Percentiles rank a stretch among this genome's conserved stretches.
Evolutionary conservation across 2,329 filamentous ascomycete genomes (phyloP).

Genomic region (Colletotrichum sp.): DNA sequence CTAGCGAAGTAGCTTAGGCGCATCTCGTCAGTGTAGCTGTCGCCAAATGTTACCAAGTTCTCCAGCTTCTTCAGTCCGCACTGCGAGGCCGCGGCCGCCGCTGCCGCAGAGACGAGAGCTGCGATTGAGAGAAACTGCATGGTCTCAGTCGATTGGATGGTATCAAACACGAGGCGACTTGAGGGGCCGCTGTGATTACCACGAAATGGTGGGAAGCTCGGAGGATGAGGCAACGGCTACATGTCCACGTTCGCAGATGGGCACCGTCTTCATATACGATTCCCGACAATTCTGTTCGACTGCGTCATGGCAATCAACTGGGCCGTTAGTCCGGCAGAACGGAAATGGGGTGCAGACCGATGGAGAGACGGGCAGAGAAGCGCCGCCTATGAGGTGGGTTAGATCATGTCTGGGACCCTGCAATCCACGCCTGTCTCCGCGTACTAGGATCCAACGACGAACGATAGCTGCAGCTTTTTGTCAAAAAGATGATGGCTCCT

Average conservation of each 20-base stretch:
- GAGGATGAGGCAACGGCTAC: background rate
- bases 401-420: background rate
- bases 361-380: background rate
- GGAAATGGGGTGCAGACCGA: background rate
- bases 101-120: conserved; percentile 7
- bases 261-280: background rate
- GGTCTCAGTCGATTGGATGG: background rate
- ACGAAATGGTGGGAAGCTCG: background rate
- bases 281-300: background rate
- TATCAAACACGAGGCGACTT: background rate
- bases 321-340: background rate
- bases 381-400: background rate
- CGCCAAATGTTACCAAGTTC: conserved; percentile 73
- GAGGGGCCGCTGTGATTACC: background rate
- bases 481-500: background rate
- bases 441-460: background rate
- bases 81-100: conserved; percentile 16
- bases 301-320: background rate
- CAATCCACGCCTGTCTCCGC: background rate
- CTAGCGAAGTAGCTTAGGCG: conserved; percentile 67
- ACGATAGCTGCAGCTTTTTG: background rate
- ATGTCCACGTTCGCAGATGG: background rate
- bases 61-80: conserved; percentile 53
- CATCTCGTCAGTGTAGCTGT: conserved; percentile 79
- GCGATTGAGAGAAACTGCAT: conserved; percentile 7